Conservation (phyloP, 83 land plant genomes). For the Thuja plicata region DNA sequence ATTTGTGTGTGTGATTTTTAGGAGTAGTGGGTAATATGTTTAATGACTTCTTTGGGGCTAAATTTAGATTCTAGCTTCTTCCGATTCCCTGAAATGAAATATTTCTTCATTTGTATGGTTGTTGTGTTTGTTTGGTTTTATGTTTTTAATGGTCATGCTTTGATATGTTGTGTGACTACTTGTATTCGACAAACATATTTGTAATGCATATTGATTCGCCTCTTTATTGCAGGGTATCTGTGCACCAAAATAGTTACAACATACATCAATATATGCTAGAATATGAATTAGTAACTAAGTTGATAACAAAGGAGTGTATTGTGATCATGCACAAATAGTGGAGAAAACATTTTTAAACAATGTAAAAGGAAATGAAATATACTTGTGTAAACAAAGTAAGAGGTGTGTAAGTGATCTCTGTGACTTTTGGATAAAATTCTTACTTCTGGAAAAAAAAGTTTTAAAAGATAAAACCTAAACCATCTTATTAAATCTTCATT, state of each 20-base stretch:
- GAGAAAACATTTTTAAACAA: neutral
- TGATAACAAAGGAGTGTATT: neutral
- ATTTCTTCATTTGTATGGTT: neutral
- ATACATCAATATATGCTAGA: neutral
- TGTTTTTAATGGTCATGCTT: neutral
- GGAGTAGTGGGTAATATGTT: neutral
- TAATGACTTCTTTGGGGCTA: neutral
- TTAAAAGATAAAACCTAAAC: neutral
- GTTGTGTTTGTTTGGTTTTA: neutral
- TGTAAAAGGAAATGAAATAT: neutral
- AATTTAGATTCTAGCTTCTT: neutral
- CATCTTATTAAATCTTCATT: neutral
- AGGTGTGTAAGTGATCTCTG: neutral
- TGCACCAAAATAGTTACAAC: neutral
- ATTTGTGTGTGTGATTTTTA: neutral
- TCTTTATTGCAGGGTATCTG: neutral
- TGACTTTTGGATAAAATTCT: neutral
- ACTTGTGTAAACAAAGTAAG: neutral
- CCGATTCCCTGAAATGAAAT: neutral
- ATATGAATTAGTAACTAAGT: neutral
- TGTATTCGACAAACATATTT: neutral
- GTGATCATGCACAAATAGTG: neutral
- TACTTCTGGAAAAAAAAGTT: neutral
- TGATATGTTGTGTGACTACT: neutral
- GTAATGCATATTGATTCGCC: neutral